These are phyloP conservation scores for Adenanthera pavonina DNA, from an alignment of 306 rosid species.

Conservation along the genomic window DNA sequence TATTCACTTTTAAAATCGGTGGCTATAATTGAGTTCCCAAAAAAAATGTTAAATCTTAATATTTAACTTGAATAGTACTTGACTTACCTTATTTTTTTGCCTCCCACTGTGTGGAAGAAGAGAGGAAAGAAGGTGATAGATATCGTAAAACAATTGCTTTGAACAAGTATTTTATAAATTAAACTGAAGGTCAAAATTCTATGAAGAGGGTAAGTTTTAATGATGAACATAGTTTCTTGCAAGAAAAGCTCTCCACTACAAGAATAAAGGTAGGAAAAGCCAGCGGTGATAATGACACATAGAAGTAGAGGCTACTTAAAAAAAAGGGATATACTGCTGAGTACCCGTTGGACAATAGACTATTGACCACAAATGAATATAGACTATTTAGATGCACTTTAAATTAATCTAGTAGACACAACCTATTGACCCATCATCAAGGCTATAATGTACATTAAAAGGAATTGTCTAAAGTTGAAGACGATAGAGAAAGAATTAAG, in stretches of 20 bases:
- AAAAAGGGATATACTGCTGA: conserved; percentile 71
- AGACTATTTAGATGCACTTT: conserved; percentile 90
- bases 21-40: too few species aligned
- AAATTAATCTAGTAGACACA: conserved; percentile 77
- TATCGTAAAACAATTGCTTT: too few species aligned
- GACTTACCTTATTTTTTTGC: too few species aligned
- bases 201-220: conserved; percentile 50
- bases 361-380: conserved; percentile 89
- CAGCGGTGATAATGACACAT: conserved; percentile 82
- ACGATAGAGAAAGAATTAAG: too few species aligned
- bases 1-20: too few species aligned
- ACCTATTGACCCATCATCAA: conserved; percentile 93
- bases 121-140: too few species aligned
- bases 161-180: too few species aligned
- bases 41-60: too few species aligned
- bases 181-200: conserved; percentile 45
- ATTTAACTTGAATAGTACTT: too few species aligned
- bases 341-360: conserved; percentile 87
- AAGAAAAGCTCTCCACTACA: conserved; percentile 53
- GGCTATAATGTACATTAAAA: too few species aligned
- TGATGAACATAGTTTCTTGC: conserved; percentile 53
- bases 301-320: conserved; percentile 83
- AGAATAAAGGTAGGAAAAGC: conserved; percentile 64
- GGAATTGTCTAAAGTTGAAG: too few species aligned
- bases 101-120: too few species aligned